Evolutionary conservation across 2,329 filamentous ascomycete species (phyloP).

Genomic region (Emmonsiellopsis sp.): DNA sequence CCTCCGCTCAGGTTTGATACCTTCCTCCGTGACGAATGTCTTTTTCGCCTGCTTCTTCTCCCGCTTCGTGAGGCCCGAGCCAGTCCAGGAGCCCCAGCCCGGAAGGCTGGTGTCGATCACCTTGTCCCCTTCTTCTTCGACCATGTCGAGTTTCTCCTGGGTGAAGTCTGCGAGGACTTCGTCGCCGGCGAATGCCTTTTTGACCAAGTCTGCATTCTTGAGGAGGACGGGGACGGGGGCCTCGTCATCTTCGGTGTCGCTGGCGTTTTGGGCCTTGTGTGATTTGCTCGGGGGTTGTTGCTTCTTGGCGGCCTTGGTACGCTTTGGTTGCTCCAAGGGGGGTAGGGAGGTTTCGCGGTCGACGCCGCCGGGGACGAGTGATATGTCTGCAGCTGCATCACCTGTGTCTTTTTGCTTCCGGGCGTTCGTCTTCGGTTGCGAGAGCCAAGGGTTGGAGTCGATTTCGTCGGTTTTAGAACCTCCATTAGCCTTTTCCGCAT

Average conservation of each 20-base stretch:
- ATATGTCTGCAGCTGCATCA: constrained; percentile 7
- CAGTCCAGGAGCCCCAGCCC: constrained; percentile 90
- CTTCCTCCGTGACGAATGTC: constrained; percentile 46
- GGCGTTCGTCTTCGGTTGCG: constrained; percentile 17
- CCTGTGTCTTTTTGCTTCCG: constrained; percentile 8
- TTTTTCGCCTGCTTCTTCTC: constrained; percentile 47
- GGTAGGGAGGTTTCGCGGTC: constrained; percentile 4
- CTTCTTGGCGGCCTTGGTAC: constrained; percentile 17
- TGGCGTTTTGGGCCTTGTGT: constrained; percentile 10
- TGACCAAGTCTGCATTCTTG: constrained; percentile 59
- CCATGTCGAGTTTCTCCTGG: constrained; percentile 64
- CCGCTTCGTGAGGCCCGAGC: constrained; percentile 66
- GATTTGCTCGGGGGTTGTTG: constrained; percentile 10
- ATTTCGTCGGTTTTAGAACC: constrained; percentile 11
- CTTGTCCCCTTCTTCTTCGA: constrained; percentile 73
- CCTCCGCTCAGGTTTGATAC: constrained; percentile 65
- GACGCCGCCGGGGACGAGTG: constrained; percentile 12
- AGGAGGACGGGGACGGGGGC: constrained; percentile 32
- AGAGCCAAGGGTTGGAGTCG: constrained; percentile 29
- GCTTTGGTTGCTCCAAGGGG: constrained; percentile 7
- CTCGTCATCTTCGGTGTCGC: constrained; percentile 31
- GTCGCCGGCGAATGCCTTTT: constrained; percentile 77
- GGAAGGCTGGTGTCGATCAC: constrained; percentile 75
- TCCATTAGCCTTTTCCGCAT: constrained; percentile 14
- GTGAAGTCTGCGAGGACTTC: constrained; percentile 75